Evolutionary conservation across 768 basidiomycete species (phyloP), one percentile per base, ranked within the genome.

Genomic region (Pisolithus microcarpus): DNA sequence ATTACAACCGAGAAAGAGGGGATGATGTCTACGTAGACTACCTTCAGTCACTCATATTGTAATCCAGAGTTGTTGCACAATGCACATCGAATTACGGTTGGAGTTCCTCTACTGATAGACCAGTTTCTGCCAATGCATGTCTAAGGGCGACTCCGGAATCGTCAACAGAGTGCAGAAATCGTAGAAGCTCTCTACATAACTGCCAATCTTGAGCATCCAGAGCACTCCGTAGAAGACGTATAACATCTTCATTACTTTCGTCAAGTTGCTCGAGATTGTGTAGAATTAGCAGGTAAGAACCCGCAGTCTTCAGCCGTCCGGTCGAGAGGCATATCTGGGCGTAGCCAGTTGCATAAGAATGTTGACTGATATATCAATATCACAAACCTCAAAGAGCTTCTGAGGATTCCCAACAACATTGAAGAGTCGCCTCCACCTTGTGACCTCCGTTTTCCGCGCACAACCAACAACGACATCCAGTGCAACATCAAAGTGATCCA

Each of bases 401-500:
- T 93, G 84, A 0, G 96, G 95, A 61, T 85, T 88, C 7, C 96
- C 96, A 3, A 95, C 93, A 31, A 90, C 77, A 50, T 82, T 81
- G 65, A 99, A 99, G 38, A 99, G 70, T 49, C 85, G 79, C 43
- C 79, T 78, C 96, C 96, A 99, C 46, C 87, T 70, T 4, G 89
- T 85, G 63, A 94, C 79, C 68, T 99, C 96, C 6, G 91, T 97
- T 72, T 99, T 99, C 48, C 96, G 76, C 18, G 96, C 95, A 60
- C 95, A 97, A 5, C 89, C 85, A 9, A 97, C 94, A 11, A 98
- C 90, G 7, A 98, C 93, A 52, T 97, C 92, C 50, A 97, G 69
- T 6, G 87, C 79, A 48, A 80, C 87, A 54, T 94, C 89, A 62
- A 98, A 98, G 63, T 97, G 83, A 61, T 99, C 96, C 56, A 99